These are phyloP conservation scores for Alopecurus myosuroides DNA, from an alignment of 176 grass and related monocot genomes.

Conservation along the genomic window DNA sequence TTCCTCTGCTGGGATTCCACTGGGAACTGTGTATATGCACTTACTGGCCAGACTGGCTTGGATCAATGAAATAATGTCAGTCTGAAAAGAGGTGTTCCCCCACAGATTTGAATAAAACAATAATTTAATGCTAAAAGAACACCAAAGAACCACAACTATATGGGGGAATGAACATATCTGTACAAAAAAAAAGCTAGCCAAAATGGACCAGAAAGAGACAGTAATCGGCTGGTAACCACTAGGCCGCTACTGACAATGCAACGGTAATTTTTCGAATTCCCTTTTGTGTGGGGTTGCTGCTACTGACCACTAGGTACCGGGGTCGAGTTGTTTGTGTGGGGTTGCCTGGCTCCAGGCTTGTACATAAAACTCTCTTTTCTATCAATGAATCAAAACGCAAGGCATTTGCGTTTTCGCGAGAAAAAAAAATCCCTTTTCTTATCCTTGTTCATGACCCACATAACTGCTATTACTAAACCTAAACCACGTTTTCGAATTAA, in stretches of 20 bases:
- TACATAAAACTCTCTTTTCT: no score
- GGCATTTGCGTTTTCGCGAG: no score
- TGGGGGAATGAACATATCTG: not conserved
- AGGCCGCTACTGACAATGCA: not conserved
- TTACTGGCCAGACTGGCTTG: not conserved
- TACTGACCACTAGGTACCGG: no score
- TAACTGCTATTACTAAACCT: conserved; percentile 2
- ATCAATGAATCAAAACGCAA: no score
- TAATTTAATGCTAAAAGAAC: not conserved
- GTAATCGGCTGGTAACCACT: not conserved
- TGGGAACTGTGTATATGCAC: not conserved
- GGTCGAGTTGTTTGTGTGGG: no score
- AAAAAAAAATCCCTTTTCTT: not conserved
- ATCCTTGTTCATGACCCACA: not conserved
- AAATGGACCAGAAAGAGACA: not conserved
- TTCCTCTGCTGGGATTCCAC: not conserved
- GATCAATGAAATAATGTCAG: not conserved
- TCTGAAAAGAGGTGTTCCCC: not conserved
- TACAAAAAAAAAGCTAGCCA: not conserved
- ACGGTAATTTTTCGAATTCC: not conserved
- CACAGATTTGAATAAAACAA: not conserved
- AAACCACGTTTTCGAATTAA: not conserved
- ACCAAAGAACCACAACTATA: not conserved
- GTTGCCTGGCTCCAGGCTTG: no score
- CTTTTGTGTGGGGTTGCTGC: no score